Conservation (phyloP, 495 filamentous ascomycete genomes). For the Aspergillus conjunctus region DNA sequence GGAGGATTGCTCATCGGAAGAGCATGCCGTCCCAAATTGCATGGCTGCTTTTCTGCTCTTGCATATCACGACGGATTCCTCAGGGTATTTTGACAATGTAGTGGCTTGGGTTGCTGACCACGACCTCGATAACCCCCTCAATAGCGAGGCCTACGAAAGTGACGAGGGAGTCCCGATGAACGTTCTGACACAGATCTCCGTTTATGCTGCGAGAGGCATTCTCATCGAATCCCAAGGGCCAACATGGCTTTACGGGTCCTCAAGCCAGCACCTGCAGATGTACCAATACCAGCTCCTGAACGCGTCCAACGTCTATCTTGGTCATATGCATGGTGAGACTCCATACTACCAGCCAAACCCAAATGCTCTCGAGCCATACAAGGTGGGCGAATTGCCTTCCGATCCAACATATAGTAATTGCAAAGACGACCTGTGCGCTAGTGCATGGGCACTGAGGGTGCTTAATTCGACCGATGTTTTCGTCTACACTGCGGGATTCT, state of each 20-base stretch:
- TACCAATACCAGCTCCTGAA: constrained; percentile 76
- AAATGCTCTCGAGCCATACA: constrained; percentile 56
- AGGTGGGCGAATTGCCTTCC: constrained; percentile 39
- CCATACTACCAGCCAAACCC: constrained; percentile 68
- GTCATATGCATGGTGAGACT: constrained; percentile 79
- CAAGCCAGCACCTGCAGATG: constrained; percentile 68
- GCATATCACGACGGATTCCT: constrained; percentile 54
- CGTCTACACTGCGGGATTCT: constrained; percentile 66
- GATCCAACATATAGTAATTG: constrained; percentile 59
- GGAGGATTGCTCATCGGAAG: constrained; percentile 60
- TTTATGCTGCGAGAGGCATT: constrained; percentile 65
- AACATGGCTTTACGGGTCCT: constrained; percentile 67
- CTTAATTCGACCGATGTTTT: constrained; percentile 56
- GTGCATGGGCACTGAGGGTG: constrained; percentile 66
- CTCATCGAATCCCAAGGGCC: constrained; percentile 53
- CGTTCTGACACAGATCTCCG: constrained; percentile 45
- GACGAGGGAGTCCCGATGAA: constrained; percentile 9
- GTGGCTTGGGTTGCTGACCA: constrained; percentile 70
- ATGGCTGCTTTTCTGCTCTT: constrained; percentile 60
- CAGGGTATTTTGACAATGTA: constrained; percentile 61
- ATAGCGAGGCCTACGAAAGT: background rate
- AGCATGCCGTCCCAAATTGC: constrained; percentile 52
- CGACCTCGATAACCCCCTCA: constrained; percentile 53
- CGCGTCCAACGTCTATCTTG: constrained; percentile 67
- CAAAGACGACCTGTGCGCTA: constrained; percentile 45